Evolutionary conservation across 306 rosid genomes (phyloP).

Genomic region (Lathyrus aphaca): DNA sequence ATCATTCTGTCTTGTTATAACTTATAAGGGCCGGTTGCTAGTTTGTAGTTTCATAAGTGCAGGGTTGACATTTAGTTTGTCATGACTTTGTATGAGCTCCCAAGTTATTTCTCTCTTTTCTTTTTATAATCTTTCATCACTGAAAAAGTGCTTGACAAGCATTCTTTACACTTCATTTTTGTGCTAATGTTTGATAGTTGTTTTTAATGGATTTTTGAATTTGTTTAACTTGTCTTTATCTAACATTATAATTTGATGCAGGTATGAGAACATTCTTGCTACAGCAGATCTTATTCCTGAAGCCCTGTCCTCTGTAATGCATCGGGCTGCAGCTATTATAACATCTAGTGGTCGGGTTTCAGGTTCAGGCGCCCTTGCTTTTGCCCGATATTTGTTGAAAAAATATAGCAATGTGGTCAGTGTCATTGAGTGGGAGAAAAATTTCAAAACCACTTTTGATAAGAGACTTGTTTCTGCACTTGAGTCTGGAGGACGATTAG

Average conservation of each 20-base stretch:
- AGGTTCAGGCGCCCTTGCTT: conserved; percentile 62
- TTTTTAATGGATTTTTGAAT: conserved; percentile 15
- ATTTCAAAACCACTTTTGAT: conserved; percentile 70
- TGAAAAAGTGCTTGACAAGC: not conserved
- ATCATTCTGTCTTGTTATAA: conserved; percentile 11
- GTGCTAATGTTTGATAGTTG: conserved; percentile 3
- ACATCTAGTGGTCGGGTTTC: conserved; percentile 78
- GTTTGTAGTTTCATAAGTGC: conserved; percentile 13
- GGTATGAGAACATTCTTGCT: conserved; percentile 81
- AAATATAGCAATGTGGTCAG: conserved; percentile 64
- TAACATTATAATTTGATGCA: conserved; percentile 54
- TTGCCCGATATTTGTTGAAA: conserved; percentile 71
- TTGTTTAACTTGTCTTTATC: conserved; percentile 4
- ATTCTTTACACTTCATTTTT: conserved; percentile 23
- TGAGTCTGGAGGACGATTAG: conserved; percentile 70
- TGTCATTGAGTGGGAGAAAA: conserved; percentile 86
- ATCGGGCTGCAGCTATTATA: conserved; percentile 62
- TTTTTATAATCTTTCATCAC: conserved; percentile 11
- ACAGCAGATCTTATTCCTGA: conserved; percentile 84
- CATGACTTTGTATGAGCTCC: conserved; percentile 10
- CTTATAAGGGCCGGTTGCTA: conserved; percentile 2
- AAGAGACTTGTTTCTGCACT: conserved; percentile 82
- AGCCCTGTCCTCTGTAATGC: conserved; percentile 64
- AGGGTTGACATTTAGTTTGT: conserved; percentile 20
- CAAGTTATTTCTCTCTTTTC: not conserved